These are phyloP conservation scores for Ogataea trehaloabstinens DNA, from an alignment of 805 yeast genomes.

Conservation along the genomic window DNA sequence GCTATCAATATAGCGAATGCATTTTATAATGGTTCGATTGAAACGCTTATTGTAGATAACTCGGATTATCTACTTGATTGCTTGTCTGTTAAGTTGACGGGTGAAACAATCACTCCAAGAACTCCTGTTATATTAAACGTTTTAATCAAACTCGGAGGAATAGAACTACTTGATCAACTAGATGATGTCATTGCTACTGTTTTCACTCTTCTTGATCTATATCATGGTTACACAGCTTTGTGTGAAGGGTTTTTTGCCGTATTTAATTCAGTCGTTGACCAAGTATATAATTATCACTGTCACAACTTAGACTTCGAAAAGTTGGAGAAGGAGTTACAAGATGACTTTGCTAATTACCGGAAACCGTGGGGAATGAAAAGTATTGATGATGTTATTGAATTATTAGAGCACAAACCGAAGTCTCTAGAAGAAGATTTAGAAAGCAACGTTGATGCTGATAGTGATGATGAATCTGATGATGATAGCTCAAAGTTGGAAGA, in stretches of 20 bases:
- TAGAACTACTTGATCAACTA: constrained; percentile 58
- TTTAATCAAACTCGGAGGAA: constrained; percentile 69
- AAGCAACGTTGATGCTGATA: constrained; percentile 26
- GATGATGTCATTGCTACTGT: constrained; percentile 68
- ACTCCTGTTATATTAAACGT: constrained; percentile 69
- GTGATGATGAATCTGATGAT: constrained; percentile 39
- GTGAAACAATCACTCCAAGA: constrained; percentile 71
- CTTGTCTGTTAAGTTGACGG: constrained; percentile 65
- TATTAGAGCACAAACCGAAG: constrained; percentile 39
- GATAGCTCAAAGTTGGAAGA: constrained; percentile 20
- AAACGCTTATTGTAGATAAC: constrained; percentile 57
- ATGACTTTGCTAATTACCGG: constrained; percentile 29
- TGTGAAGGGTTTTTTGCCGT: constrained; percentile 73
- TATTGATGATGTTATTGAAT: constrained; percentile 40
- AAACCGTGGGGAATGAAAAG: constrained; percentile 62
- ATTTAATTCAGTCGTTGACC: constrained; percentile 58
- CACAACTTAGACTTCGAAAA: constrained; percentile 24
- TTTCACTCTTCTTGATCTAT: constrained; percentile 75
- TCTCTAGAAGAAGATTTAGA: constrained; percentile 22
- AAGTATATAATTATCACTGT: constrained; percentile 40
- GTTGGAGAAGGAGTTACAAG: constrained; percentile 15
- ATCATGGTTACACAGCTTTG: constrained; percentile 75
- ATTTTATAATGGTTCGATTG: constrained; percentile 57
- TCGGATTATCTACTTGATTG: constrained; percentile 81
- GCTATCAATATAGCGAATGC: constrained; percentile 47